Base-by-base conservation (phyloP, 2,329 filamentous ascomycete genomes). In the Talaromyces sp. region DNA sequence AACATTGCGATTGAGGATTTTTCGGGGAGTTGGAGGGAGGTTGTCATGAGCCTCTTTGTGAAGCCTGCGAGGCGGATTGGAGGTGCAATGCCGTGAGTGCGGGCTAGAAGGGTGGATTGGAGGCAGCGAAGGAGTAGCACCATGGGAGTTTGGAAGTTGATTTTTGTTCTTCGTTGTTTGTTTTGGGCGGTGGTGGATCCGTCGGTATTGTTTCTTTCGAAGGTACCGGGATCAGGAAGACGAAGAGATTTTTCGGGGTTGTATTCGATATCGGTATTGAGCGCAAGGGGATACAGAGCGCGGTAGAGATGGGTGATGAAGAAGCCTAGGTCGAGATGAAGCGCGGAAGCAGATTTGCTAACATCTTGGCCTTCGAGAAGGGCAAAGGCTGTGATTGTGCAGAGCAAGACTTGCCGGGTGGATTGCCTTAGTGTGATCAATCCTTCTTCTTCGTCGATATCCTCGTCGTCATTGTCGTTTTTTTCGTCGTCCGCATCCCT, bases 311-410 rank as follows among this genome's bases (percentile, higher is more conserved):
- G 91, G 14, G 90, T 91, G 70, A 92, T 93, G 83, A 99, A 99
- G 83, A 93, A 97, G 70, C 89, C 92, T 40, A 99, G 86, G 75
- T 99, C 96, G 56, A 99, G 87, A 71, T 93, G 90, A 4, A 98
- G 84, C 50, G 88, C 83, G 48, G 88, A 85, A 63, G 92, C 89
- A 56, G 92, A 90, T 77, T 92, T 93, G 78, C 90, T 88, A 16
- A 88, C 92, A 71, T 97, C 93, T 79, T 99, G 95, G 56, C 95
- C 93, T 67, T 95, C 91, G 42, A 99, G 87, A 6, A 99, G 87
- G n/a, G 93, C 92, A 72, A 96, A 98, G 28, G 96, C 95, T 0
- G 95, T 99, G 70, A 96, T 92, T 63, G 93, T 96, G 80, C 93
- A 97, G 62, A 99, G 89, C 5, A 99, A 87, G 11, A 91, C 86